Percentiles rank a stretch among this genome's conserved stretches.
These are phyloP conservation scores for Hanseniaspora guilliermondii DNA, from an alignment of 805 yeast genomes.

Conservation along the genomic window DNA sequence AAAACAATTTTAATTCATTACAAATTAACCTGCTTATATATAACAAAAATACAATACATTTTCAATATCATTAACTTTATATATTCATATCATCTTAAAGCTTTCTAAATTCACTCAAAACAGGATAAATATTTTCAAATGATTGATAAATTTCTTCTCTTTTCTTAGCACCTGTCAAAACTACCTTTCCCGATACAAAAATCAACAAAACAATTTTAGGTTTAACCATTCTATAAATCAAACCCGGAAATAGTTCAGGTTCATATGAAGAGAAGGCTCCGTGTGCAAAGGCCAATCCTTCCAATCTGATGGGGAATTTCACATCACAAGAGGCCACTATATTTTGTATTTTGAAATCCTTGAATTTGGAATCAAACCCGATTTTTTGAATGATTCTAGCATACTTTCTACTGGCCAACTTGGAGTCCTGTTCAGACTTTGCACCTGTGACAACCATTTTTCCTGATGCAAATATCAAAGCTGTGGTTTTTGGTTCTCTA, in stretches of 20 bases:
- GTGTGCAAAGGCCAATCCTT: slow-evolving; percentile 94
- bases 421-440: slow-evolving; percentile 96
- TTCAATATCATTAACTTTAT: background rate
- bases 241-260: slow-evolving; percentile 95
- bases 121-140: slow-evolving; percentile 96
- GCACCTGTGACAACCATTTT: slow-evolving; percentile 99
- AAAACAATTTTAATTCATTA: too few relatives aligned
- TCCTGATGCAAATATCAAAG: slow-evolving; percentile 94
- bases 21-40: too few relatives aligned
- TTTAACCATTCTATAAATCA: slow-evolving; percentile 97
- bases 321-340: slow-evolving; percentile 98
- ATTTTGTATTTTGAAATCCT: slow-evolving; percentile 95
- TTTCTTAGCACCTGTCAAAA: slow-evolving; percentile 95
- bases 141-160: slow-evolving; percentile 98
- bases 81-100: slow-evolving; percentile 21
- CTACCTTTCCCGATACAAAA: slow-evolving; percentile 95
- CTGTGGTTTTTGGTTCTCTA: slow-evolving; percentile 96
- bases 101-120: slow-evolving; percentile 93
- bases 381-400: slow-evolving; percentile 96
- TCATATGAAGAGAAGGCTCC: slow-evolving; percentile 98
- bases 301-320: slow-evolving; percentile 91
- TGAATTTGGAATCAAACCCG: slow-evolving; percentile 94
- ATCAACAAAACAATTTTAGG: slow-evolving; percentile 93
- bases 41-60: background rate
- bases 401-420: slow-evolving; percentile 90